Percentiles rank a stretch among this genome's conserved stretches.
Conservation (phyloP, 768 basidiomycete genomes). For the Agaricus subrufescens region DNA sequence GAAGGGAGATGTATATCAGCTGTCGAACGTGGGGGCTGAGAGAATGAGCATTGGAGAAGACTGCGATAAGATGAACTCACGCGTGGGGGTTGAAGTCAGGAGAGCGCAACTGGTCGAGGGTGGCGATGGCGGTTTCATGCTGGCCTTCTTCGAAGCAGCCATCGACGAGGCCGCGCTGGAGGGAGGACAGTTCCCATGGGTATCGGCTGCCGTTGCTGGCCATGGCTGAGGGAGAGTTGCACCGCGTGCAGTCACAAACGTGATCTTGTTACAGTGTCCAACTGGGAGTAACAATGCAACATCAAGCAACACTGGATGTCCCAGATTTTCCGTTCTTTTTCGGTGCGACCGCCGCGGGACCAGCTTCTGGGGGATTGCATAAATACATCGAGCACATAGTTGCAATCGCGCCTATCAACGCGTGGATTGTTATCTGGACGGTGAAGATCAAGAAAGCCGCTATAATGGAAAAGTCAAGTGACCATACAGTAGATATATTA, state of each 20-base stretch:
- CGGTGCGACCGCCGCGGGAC: neutral
- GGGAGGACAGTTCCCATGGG: constrained; percentile 9
- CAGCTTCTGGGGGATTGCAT: neutral
- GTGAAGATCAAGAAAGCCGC: neutral
- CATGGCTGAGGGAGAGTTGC: neutral
- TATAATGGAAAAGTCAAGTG: neutral
- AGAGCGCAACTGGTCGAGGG: constrained; percentile 59
- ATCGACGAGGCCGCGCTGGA: constrained; percentile 45
- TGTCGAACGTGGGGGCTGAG: constrained; percentile 63
- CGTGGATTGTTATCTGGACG: neutral
- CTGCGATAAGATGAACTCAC: constrained; percentile 33
- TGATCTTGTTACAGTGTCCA: no score
- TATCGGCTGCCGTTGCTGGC: neutral
- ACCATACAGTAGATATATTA: neutral
- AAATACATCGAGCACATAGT: neutral
- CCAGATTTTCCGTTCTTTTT: neutral
- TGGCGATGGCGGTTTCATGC: constrained; percentile 61
- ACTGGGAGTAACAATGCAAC: no score
- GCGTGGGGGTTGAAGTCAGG: constrained; percentile 50
- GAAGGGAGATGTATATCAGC: constrained; percentile 66
- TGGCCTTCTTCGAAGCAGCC: constrained; percentile 75
- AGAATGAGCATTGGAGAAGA: constrained; percentile 9
- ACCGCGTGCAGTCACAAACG: neutral
- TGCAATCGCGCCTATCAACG: neutral
- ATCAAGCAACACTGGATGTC: neutral